Base-by-base conservation (phyloP, 768 basidiomycete species). In the Baorangia bicolor region DNA sequence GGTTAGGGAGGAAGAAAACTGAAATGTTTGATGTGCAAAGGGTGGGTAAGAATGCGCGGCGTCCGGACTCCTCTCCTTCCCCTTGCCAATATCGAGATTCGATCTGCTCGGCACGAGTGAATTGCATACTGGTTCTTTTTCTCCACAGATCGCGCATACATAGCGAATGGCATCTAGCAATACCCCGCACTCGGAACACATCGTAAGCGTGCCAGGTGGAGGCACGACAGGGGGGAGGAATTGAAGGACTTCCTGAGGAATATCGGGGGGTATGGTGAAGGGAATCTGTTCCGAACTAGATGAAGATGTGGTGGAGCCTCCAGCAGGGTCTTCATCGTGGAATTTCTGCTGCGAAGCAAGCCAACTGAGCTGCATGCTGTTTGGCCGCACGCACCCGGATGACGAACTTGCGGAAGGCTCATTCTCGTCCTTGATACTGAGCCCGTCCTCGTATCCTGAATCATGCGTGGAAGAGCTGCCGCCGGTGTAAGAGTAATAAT, bases 111-210 rank as follows among this genome's bases (percentile, higher is more conserved):
- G 38, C 11, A 23, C 30, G 21, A 56, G 46, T 57, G 51, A 55
- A 57, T 47, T 58, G 58, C 56, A 40, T 5, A 69, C 64, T 7
- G 88, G 82, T 44, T 78, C 72, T 68, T 86, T 91, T 71, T 91
- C 89, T 10, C 92, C 93, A 63, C 94, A 96, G 23, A 86, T 88
- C 5, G 87, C 80, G 65, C 95, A 98, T 14, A 95, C 87, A 69
- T 98, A 97, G 43, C 92, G 86, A 68, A 96, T 84, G n/a, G 83
- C 80, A 49, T 92, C 88, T 20, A 98, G 75, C 7, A 85, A 64
- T 0, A 78, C 70, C 14, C 88, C 88, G 62, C 95, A 98, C 43
- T 83, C 82, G 1, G 92, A 94, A 70, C 95, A 98, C 46, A 84
- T 82, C 1, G 93, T 92, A 18, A 90, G 80, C 43, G 79, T 77